These are phyloP conservation scores for Xylaria sp. DNA, from an alignment of 2,329 filamentous ascomycete species.

Conservation along the genomic window DNA sequence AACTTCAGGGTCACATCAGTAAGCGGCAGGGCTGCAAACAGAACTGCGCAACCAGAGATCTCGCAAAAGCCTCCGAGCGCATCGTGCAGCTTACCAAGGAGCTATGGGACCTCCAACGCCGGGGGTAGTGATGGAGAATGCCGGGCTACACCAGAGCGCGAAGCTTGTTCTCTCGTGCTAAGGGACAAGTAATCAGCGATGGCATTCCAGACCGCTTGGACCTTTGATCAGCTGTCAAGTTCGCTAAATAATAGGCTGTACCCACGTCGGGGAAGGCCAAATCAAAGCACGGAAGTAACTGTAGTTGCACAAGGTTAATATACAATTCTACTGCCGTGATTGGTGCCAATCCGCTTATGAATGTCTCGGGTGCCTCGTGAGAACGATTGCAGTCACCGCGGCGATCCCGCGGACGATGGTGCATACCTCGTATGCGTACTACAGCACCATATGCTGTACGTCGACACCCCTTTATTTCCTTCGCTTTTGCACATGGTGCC, in stretches of 20 bases:
- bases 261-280: slow-evolving; percentile 12
- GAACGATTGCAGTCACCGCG: slow-evolving; percentile 16
- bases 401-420: slow-evolving; percentile 20
- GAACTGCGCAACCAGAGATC: slow-evolving; percentile 15
- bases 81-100: slow-evolving; percentile 18
- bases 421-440: slow-evolving; percentile 13
- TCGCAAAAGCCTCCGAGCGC: slow-evolving; percentile 15
- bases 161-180: background rate
- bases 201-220: background rate
- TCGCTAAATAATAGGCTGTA: slow-evolving; percentile 17
- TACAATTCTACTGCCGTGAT: background rate
- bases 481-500: slow-evolving; percentile 27
- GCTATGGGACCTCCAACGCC: slow-evolving; percentile 10
- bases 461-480: slow-evolving; percentile 14
- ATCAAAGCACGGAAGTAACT: slow-evolving; percentile 8
- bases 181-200: slow-evolving; percentile 2
- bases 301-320: background rate
- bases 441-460: slow-evolving; percentile 19
- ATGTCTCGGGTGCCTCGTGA: slow-evolving; percentile 14
- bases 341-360: slow-evolving; percentile 4
- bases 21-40: slow-evolving; percentile 15
- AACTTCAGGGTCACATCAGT: slow-evolving; percentile 19
- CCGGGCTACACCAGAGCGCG: background rate
- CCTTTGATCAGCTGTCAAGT: background rate
- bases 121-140: background rate